These are phyloP conservation scores for Pythium diclinum DNA, from an alignment of 352 stramenopile genomes.

Conservation along the genomic window DNA sequence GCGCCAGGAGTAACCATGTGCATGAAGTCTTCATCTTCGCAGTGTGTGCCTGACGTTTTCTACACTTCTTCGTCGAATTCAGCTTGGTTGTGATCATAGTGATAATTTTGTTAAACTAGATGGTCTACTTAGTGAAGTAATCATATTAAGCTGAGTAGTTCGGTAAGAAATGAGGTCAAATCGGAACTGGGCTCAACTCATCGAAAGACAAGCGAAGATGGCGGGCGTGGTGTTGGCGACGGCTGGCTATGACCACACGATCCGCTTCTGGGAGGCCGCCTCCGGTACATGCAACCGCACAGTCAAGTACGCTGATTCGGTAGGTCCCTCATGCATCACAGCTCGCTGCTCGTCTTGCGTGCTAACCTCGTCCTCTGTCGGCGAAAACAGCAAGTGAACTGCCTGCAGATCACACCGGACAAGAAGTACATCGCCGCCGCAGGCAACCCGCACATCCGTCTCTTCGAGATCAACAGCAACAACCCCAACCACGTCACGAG, in stretches of 20 bases:
- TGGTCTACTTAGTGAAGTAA: too few relatives aligned
- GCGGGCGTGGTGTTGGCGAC: conserved; percentile 95
- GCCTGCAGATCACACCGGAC: conserved; percentile 95
- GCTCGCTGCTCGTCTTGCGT: not conserved
- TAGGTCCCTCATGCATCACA: conserved; percentile 25
- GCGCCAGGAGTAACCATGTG: conserved; percentile 17
- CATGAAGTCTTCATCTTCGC: conserved; percentile 13
- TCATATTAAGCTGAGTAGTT: not conserved
- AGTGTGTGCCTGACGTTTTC: conserved; percentile 3
- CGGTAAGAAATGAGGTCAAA: not conserved
- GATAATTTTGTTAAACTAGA: too few relatives aligned
- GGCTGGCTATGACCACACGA: conserved; percentile 97
- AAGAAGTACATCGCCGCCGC: conserved; percentile 97
- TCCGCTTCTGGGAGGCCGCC: conserved; percentile 97
- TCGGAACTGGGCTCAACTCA: not conserved
- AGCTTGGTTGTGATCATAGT: not conserved
- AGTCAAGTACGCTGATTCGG: conserved; percentile 94
- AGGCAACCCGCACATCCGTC: conserved; percentile 95
- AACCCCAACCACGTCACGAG: conserved; percentile 95
- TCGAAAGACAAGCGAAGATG: conserved; percentile 36
- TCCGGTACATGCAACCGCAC: conserved; percentile 94
- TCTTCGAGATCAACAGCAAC: conserved; percentile 97
- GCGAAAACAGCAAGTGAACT: conserved; percentile 90
- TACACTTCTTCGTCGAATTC: conserved; percentile 8
- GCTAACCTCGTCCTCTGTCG: not conserved